These are phyloP conservation scores for Harringtonia lauricola DNA, from an alignment of 2,329 filamentous ascomycete genomes.

Conservation along the genomic window DNA sequence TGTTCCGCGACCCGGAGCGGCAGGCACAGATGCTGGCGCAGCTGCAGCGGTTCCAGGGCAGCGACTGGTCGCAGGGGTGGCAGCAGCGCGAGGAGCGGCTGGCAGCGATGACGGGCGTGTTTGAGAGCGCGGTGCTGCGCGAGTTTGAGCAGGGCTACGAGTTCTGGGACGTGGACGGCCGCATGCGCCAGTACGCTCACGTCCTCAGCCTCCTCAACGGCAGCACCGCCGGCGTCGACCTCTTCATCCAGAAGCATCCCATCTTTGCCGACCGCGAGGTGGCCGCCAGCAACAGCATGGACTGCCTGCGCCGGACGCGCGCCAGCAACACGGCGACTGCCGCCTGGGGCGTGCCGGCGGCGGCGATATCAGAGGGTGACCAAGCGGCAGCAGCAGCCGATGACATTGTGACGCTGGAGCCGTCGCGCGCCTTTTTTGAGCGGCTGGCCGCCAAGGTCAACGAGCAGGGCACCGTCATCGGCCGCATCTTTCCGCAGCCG, in stretches of 20 bases:
- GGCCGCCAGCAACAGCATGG: constrained; percentile 57
- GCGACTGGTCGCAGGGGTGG: constrained; percentile 72
- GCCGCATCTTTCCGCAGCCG: constrained; percentile 67
- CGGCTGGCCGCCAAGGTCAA: constrained; percentile 64
- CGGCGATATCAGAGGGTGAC: no score
- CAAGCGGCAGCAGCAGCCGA: no score
- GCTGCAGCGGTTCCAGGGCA: constrained; percentile 64
- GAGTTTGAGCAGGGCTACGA: constrained; percentile 94
- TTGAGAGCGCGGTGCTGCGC: constrained; percentile 79
- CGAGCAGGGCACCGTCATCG: constrained; percentile 69
- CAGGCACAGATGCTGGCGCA: constrained; percentile 86
- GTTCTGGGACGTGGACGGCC: constrained; percentile 74
- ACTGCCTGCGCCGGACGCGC: constrained; percentile 63
- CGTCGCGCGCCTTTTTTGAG: constrained; percentile 73
- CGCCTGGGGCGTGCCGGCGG: neutral
- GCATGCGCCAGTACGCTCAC: constrained; percentile 81
- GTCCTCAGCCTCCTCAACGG: constrained; percentile 77
- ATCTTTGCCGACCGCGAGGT: constrained; percentile 65
- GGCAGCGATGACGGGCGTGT: constrained; percentile 63
- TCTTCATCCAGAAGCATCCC: constrained; percentile 83
- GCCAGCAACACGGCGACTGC: neutral
- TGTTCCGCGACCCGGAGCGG: constrained; percentile 77
- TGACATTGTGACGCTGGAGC: constrained; percentile 65
- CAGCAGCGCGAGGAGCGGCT: constrained; percentile 60
- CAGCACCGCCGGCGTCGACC: constrained; percentile 64